Conservation (phyloP, 2,329 filamentous ascomycete species). For the Beauveria australis region DNA sequence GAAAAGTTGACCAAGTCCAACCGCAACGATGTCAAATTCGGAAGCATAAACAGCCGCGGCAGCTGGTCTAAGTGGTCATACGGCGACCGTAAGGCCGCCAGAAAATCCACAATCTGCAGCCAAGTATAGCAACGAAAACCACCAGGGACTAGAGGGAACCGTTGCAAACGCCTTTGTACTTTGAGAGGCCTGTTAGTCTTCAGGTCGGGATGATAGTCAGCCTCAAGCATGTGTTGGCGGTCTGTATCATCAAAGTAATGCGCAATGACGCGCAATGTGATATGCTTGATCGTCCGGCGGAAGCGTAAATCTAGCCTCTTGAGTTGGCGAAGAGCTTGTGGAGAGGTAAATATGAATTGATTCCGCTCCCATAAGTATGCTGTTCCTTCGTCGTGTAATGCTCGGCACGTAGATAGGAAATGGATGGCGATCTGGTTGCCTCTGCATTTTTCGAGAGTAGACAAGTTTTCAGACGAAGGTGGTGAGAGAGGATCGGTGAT, state of each 20-base stretch:
- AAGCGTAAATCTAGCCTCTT: slow-evolving; percentile 33
- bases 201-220: slow-evolving; percentile 34
- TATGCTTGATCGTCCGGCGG: slow-evolving; percentile 35
- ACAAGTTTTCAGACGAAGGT: slow-evolving; percentile 33
- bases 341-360: slow-evolving; percentile 45
- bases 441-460: slow-evolving; percentile 33
- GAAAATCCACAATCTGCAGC: slow-evolving; percentile 44
- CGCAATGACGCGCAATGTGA: slow-evolving; percentile 46
- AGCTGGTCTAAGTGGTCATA: slow-evolving; percentile 33
- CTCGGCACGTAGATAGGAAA: slow-evolving; percentile 43
- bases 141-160: slow-evolving; percentile 36
- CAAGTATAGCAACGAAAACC: slow-evolving; percentile 48
- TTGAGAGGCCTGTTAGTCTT: slow-evolving; percentile 34
- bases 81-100: slow-evolving; percentile 41
- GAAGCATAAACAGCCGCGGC: slow-evolving; percentile 27
- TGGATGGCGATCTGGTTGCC: slow-evolving; percentile 44
- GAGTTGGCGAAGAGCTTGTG: slow-evolving; percentile 40
- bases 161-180: slow-evolving; percentile 34
- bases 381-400: slow-evolving; percentile 40
- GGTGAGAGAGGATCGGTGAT: slow-evolving; percentile 47
- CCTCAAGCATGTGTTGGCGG: slow-evolving; percentile 32
- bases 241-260: slow-evolving; percentile 46
- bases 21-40: slow-evolving; percentile 37
- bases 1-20: slow-evolving; percentile 49
- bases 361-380: slow-evolving; percentile 44